These are phyloP conservation scores for Rhodotorula sp. DNA, from an alignment of 1,284 basidiomycete genomes.

Conservation along the genomic window DNA sequence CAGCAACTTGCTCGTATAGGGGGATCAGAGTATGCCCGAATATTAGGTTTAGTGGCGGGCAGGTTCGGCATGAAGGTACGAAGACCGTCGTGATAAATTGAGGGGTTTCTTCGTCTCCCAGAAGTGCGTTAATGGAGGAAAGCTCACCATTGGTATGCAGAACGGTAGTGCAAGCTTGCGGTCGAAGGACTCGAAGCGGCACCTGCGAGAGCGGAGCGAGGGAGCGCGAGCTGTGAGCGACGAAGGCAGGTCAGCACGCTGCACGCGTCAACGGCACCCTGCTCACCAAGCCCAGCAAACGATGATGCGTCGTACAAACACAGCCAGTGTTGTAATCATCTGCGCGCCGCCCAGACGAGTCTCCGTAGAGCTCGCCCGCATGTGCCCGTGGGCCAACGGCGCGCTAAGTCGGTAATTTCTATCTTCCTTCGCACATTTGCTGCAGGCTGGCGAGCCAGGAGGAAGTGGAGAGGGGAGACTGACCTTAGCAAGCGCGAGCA, in stretches of 20 bases:
- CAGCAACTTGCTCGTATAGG: neutral
- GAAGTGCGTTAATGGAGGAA: neutral
- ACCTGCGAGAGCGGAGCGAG: neutral
- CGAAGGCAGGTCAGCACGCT: neutral
- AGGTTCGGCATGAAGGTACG: conserved; percentile 31
- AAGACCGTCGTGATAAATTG: conserved; percentile 44
- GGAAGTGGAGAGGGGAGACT: neutral
- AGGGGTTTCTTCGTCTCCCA: conserved; percentile 41
- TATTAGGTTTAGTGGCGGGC: conserved; percentile 40
- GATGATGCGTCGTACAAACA: conserved; percentile 11
- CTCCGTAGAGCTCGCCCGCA: conserved; percentile 5
- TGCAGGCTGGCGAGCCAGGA: neutral
- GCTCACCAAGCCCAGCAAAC: neutral
- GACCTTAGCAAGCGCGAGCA: neutral
- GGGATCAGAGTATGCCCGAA: conserved; percentile 43
- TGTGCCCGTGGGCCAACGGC: neutral
- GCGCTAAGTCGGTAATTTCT: conserved; percentile 23
- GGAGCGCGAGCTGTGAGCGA: neutral
- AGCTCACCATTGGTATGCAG: neutral
- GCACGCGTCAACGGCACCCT: neutral
- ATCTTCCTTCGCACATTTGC: conserved; percentile 7
- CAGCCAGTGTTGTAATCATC: conserved; percentile 17
- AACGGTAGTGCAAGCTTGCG: neutral
- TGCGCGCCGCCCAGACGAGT: neutral
- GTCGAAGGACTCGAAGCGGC: too few species aligned